Evolutionary conservation across 2,329 filamentous ascomycete species (phyloP).

Genomic region (Calonectria hongkongensis): DNA sequence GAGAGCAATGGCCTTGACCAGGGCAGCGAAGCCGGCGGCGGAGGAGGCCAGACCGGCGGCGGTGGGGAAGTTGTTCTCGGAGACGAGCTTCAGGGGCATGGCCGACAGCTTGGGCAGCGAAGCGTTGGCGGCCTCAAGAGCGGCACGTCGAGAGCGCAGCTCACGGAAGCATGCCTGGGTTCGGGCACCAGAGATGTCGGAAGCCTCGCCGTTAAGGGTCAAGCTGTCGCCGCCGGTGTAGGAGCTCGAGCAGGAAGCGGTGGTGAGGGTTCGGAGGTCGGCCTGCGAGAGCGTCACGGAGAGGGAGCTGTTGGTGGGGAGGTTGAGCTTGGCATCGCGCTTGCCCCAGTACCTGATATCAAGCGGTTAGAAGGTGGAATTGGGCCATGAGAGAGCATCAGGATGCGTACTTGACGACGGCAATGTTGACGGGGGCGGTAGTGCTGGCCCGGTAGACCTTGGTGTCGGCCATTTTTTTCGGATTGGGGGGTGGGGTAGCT

Average conservation of each 20-base stretch:
- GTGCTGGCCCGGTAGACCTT: constrained; percentile 93
- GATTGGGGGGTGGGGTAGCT: constrained; percentile 39
- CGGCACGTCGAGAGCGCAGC: constrained; percentile 84
- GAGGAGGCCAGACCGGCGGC: constrained; percentile 90
- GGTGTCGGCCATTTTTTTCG: constrained; percentile 65
- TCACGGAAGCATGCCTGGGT: constrained; percentile 96
- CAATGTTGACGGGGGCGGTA: constrained; percentile 98
- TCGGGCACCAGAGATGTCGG: constrained; percentile 90
- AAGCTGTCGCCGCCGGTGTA: constrained; percentile 83
- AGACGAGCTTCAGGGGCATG: constrained; percentile 88
- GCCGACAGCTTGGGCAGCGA: constrained; percentile 88
- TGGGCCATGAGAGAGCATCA: neutral
- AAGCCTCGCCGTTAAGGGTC: constrained; percentile 86
- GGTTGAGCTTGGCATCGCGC: constrained; percentile 93
- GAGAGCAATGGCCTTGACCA: constrained; percentile 91
- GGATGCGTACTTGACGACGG: constrained; percentile 88
- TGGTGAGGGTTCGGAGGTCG: constrained; percentile 96
- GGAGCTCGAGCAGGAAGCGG: constrained; percentile 88
- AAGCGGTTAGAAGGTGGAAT: constrained; percentile 19
- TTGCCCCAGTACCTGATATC: constrained; percentile 88
- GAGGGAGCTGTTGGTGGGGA: constrained; percentile 97
- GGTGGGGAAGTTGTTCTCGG: constrained; percentile 99
- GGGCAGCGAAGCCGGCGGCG: constrained; percentile 80
- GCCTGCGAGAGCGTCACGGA: constrained; percentile 96
- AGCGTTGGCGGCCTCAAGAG: constrained; percentile 82